Evolutionary conservation across 2,329 filamentous ascomycete species (phyloP), one percentile per base, ranked within the genome.

Genomic region (Aspergillus flavus): DNA sequence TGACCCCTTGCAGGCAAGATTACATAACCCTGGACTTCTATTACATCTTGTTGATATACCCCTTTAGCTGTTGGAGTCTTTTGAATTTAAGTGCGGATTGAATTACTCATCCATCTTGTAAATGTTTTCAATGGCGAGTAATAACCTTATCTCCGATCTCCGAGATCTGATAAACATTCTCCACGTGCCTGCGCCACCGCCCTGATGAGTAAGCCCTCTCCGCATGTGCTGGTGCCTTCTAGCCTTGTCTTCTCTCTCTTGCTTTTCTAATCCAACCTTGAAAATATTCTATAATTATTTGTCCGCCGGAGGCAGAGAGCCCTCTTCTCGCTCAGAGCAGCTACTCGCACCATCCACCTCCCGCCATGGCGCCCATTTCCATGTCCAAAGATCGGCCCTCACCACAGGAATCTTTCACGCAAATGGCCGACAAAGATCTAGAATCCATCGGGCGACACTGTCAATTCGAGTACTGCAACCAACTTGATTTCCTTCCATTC

Each of bases 401-500:
- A 50, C 50, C 58, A 58, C 70, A 46, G 48, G 66, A 73, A 64
- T 76, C 76, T 58, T 79, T 73, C 67, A 79, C 76, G 4, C 73
- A 78, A 69, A 76, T 79, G 72, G 72, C 82, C 58, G 84, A 90
- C 73, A 86, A 88, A 72, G 94, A 97, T 79, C 90, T 94, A 55
- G 90, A 92, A 72, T 86, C 94, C 28, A 90, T 98, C 71, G 95
- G 95, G 78, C 87, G 87, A 66, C 94, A 97, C 83, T 99, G 95
- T 85, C 89, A 97, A 78, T 90, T 91, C 80, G 84, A 90, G 68
- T 96, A 93, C 84, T 99, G 95, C 84, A 91, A 94, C 76, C 91
- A 95, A 75, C 91, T 98, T 64, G 95, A 98, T 80, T 98, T 99
- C 78, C 87, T 99, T 5, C 95, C 95, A 4, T 98, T 98, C 79